These are phyloP conservation scores for Xylaria flabelliformis DNA, from an alignment of 495 filamentous ascomycete genomes.

Conservation along the genomic window DNA sequence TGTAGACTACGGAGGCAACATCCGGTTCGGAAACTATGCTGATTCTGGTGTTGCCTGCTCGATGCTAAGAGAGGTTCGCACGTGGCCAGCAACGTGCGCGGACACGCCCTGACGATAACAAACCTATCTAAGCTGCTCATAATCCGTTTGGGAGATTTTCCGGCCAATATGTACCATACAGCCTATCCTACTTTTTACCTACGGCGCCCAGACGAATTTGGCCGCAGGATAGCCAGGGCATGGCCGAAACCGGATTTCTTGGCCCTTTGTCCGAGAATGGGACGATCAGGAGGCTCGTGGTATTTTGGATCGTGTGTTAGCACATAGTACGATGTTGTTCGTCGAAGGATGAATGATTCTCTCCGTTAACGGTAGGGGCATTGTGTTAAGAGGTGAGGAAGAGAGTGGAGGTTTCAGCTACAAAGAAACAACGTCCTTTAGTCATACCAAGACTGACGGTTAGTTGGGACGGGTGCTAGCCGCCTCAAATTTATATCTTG, in stretches of 20 bases:
- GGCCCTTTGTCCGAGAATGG: conserved; percentile 18
- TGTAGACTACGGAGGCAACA: conserved; percentile 12
- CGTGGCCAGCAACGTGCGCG: conserved; percentile 14
- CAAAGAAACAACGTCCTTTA: not conserved
- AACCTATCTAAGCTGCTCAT: not conserved
- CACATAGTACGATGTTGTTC: not conserved
- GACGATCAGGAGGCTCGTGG: conserved; percentile 21
- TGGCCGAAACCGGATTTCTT: conserved; percentile 19
- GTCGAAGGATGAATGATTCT: not conserved
- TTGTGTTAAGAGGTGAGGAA: not conserved
- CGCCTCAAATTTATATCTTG: not conserved
- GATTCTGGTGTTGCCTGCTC: not conserved
- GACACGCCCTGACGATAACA: not conserved
- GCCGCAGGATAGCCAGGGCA: conserved; percentile 12
- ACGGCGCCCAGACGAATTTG: not conserved
- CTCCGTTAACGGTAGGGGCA: not conserved
- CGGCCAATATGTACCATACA: not conserved
- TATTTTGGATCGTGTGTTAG: conserved; percentile 12
- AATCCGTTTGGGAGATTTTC: not conserved
- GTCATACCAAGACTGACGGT: not conserved
- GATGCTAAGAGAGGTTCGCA: not conserved
- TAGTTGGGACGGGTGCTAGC: not conserved
- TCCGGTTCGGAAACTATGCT: conserved; percentile 23
- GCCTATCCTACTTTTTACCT: not conserved
- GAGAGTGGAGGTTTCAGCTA: not conserved